These are phyloP conservation scores for Colletotrichum somersetense DNA, from an alignment of 2,329 filamentous ascomycete species.

Conservation along the genomic window DNA sequence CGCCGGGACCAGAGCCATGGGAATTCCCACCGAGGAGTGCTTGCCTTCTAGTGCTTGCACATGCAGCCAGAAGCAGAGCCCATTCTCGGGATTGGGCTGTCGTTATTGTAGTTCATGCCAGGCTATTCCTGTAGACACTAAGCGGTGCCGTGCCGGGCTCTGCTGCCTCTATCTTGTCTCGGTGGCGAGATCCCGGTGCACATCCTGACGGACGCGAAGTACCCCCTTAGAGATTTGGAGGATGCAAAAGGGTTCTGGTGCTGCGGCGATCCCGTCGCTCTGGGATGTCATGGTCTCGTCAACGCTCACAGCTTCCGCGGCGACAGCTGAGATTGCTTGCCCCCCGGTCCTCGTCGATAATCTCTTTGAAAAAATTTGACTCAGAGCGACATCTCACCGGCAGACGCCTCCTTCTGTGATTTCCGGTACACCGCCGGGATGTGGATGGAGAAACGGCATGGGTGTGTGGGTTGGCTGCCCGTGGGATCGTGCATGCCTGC, in stretches of 20 bases:
- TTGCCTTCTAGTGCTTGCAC: not conserved
- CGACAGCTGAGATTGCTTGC: not conserved
- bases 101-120: too few relatives aligned
- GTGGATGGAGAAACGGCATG: not conserved
- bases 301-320: not conserved
- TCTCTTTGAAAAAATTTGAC: not conserved
- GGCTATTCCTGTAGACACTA: too few relatives aligned
- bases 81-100: not conserved
- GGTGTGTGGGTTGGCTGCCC: not conserved
- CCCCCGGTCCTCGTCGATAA: not conserved
- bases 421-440: not conserved
- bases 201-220: not conserved
- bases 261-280: constrained; percentile 7
- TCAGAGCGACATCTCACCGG: not conserved
- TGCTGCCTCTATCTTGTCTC: not conserved
- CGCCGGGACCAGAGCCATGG: constrained; percentile 22
- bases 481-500: constrained; percentile 7
- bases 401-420: not conserved
- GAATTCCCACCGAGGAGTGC: constrained; percentile 12
- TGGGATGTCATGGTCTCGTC: not conserved
- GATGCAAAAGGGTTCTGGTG: not conserved
- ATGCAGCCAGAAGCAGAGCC: not conserved
- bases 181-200: constrained; percentile 3
- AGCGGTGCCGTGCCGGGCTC: not conserved
- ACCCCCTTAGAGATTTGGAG: not conserved